phyloP scores from a whole-genome alignment of 2,329 filamentous ascomycete genomes.

The Verticillium isaacii region DNA sequence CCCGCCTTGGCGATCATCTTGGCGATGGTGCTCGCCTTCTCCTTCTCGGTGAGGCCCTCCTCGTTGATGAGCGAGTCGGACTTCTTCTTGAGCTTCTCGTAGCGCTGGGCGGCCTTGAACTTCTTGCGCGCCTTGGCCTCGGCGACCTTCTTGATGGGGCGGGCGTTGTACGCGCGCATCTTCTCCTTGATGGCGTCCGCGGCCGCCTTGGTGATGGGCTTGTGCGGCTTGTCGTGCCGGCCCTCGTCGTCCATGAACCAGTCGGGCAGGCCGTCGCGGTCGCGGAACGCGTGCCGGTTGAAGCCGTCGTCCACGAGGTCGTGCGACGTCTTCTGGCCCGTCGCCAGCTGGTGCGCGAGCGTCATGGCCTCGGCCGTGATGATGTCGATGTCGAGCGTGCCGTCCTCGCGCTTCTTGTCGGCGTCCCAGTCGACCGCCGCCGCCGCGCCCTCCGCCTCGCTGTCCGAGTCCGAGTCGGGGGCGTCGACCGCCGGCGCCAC shows the following conservation, averaged over 20 bases:
- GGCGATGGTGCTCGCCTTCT: constrained; percentile 82
- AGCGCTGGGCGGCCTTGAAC: constrained; percentile 81
- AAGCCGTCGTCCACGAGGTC: constrained; percentile 88
- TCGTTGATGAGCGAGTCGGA: constrained; percentile 84
- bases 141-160: constrained; percentile 97
- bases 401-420: constrained; percentile 58
- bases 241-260: constrained; percentile 96
- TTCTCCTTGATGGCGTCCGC: constrained; percentile 94
- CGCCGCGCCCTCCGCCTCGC: constrained; percentile 22
- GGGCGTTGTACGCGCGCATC: constrained; percentile 82
- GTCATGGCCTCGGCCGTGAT: constrained; percentile 99
- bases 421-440: constrained; percentile 67
- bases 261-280: constrained; percentile 85
- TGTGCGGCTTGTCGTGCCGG: constrained; percentile 76
- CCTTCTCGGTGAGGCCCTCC: constrained; percentile 90
- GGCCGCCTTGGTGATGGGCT: constrained; percentile 87
- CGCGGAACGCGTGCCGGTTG: constrained; percentile 88
- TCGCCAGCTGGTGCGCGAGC: constrained; percentile 85
- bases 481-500: background rate
- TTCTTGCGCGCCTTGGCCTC: constrained; percentile 97
- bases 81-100: constrained; percentile 98
- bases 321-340: constrained; percentile 71
- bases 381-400: constrained; percentile 82
- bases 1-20: constrained; percentile 76
- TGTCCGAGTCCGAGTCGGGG: constrained; percentile 22